These are phyloP conservation scores for Dictyostelium brefeldianum DNA, from an alignment of 78 protist genomes.

Conservation along the genomic window DNA sequence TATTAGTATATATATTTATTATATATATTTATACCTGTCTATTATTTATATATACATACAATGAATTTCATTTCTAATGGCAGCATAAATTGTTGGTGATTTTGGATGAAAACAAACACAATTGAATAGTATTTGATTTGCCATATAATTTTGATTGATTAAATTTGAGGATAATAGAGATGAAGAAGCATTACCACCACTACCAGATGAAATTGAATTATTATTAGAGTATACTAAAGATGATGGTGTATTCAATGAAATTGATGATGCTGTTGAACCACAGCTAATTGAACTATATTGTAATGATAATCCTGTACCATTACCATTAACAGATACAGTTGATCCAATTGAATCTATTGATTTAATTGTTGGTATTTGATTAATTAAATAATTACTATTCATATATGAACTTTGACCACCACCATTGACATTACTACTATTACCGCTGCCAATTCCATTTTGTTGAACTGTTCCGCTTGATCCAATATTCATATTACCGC, in stretches of 20 bases:
- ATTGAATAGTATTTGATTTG: slow-evolving; percentile 40
- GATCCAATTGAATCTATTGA: slow-evolving; percentile 34
- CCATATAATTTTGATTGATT: slow-evolving; percentile 9
- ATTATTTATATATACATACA: too few relatives aligned
- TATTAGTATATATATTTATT: background rate
- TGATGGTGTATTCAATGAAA: background rate
- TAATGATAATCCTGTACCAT: background rate
- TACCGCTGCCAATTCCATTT: background rate
- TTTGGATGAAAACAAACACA: slow-evolving; percentile 78
- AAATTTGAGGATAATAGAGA: background rate
- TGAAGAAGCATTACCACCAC: background rate
- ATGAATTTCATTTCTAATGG: slow-evolving; percentile 69
- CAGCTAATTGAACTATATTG: background rate
- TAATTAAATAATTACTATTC: background rate
- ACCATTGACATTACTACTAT: background rate
- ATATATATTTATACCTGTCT: background rate
- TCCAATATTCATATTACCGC: background rate
- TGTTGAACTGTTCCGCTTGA: background rate
- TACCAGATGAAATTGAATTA: background rate
- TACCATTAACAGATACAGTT: background rate
- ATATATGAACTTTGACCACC: background rate
- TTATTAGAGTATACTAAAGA: background rate
- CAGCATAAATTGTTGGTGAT: slow-evolving; percentile 36
- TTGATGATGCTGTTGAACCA: slow-evolving; percentile 1
- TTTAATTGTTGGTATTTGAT: background rate